phyloP scores from a whole-genome alignment of 2,329 filamentous ascomycete species.

The Tolypocladium cylindrosporum region DNA sequence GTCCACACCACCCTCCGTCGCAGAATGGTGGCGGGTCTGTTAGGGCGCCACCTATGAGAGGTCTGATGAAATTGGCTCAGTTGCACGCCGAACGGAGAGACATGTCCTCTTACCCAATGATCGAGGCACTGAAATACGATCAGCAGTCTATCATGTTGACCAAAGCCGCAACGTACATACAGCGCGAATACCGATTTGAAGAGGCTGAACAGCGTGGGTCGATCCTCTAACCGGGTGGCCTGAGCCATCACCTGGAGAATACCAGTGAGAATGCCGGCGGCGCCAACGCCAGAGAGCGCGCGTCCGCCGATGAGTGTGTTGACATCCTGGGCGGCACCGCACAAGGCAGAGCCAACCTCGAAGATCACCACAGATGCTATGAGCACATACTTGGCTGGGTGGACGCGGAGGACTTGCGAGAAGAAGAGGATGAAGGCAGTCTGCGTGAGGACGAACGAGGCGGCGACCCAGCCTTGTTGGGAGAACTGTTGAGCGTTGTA shows the following conservation, averaged over 20 bases:
- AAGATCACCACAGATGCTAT: neutral
- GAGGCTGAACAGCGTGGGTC: neutral
- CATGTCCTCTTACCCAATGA: neutral
- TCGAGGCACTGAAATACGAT: neutral
- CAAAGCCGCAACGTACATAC: neutral
- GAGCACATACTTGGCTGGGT: neutral
- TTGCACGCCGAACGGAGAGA: neutral
- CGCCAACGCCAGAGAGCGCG: neutral
- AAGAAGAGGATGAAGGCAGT: neutral
- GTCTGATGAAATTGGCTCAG: neutral
- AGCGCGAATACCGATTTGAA: neutral
- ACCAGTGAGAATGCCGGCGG: neutral
- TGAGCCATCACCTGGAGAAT: neutral
- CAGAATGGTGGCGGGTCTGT: neutral
- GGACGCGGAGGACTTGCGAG: neutral
- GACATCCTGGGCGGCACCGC: neutral
- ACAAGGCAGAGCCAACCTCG: neutral
- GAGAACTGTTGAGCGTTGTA: neutral
- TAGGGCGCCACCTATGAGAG: neutral
- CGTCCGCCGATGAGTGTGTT: neutral
- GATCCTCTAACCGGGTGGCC: neutral
- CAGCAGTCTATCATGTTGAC: neutral
- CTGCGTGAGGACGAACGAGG: neutral
- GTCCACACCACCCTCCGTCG: neutral
- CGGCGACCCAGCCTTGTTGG: neutral